Evolutionary conservation across 1,284 basidiomycete genomes (phyloP).

Genomic region (Heliocybe sulcata): DNA sequence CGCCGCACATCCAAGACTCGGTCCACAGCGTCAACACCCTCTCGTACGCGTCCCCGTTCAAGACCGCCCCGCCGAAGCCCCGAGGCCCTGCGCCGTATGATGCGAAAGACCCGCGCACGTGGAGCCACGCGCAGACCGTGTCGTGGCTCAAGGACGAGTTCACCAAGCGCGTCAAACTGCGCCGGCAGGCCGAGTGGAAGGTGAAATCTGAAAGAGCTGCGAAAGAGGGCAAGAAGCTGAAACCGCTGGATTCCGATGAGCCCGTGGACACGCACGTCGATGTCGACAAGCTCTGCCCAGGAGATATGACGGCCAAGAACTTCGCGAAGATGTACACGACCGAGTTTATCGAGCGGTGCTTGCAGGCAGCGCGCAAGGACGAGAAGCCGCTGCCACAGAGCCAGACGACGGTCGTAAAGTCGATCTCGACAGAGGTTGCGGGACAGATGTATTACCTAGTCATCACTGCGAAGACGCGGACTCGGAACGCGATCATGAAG

Average conservation of each 20-base stretch:
- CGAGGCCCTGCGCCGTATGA: conserved; percentile 21
- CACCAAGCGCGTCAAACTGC: conserved; percentile 6
- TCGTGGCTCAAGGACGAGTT: conserved; percentile 20
- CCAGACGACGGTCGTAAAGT: conserved; percentile 13
- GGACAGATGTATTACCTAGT: conserved; percentile 19
- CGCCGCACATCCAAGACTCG: conserved; percentile 27
- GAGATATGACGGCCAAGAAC: conserved; percentile 19
- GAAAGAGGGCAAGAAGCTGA: conserved; percentile 8
- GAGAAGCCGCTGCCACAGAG: not conserved
- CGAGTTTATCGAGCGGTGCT: conserved; percentile 20
- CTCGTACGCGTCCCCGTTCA: conserved; percentile 25
- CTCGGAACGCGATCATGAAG: conserved; percentile 16
- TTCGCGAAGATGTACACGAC: conserved; percentile 20
- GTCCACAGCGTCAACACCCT: conserved; percentile 24
- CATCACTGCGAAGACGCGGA: conserved; percentile 20
- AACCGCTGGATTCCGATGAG: conserved; percentile 7
- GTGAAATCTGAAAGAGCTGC: conserved; percentile 10
- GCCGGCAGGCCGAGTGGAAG: conserved; percentile 5
- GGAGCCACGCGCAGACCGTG: conserved; percentile 20
- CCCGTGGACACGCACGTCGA: conserved; percentile 15
- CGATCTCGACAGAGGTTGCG: conserved; percentile 14
- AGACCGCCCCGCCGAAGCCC: conserved; percentile 19
- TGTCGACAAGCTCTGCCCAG: conserved; percentile 17
- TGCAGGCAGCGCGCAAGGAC: conserved; percentile 11
- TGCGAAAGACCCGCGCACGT: conserved; percentile 22